Conservation (phyloP, 139 green algal genomes). For the Yamagishiella unicocca region DNA sequence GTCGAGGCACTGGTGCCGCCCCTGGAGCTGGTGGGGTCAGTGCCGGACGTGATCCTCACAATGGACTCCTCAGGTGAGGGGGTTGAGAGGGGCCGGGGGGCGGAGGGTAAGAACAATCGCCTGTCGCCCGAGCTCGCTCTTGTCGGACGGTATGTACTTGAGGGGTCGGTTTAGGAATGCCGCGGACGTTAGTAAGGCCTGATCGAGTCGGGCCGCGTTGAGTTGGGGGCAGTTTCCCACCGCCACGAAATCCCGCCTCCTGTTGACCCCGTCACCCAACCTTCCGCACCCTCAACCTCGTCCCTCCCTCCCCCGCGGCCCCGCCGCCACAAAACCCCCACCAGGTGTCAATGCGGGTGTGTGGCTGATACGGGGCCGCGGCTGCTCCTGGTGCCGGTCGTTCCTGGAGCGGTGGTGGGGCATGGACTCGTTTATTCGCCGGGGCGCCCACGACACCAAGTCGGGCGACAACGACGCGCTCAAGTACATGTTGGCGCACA, state of each 20-base stretch:
- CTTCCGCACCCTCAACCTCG: neutral
- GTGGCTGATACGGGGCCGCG: slow-evolving; percentile 55
- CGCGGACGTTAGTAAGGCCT: neutral
- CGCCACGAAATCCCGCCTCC: no score
- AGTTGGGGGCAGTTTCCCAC: neutral
- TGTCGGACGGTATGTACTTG: no score
- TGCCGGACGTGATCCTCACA: slow-evolving; percentile 11
- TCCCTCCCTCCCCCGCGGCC: neutral
- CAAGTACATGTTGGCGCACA: slow-evolving; percentile 48
- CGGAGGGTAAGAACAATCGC: neutral
- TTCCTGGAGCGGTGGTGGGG: slow-evolving; percentile 64
- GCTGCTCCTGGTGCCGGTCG: slow-evolving; percentile 47
- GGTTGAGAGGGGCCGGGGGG: neutral
- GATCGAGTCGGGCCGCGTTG: neutral
- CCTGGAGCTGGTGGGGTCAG: neutral
- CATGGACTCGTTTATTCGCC: slow-evolving; percentile 51
- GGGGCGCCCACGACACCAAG: slow-evolving; percentile 48
- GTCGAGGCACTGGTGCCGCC: slow-evolving; percentile 13
- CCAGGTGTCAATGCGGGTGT: slow-evolving; percentile 57
- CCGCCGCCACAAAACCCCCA: neutral
- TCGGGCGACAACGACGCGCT: slow-evolving; percentile 69
- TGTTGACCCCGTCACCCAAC: no score
- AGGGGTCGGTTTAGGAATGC: neutral
- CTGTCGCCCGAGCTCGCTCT: no score
- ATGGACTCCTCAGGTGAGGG: neutral